Evolutionary conservation across 805 yeast species (phyloP).

Genomic region (Yarrowia bubula): DNA sequence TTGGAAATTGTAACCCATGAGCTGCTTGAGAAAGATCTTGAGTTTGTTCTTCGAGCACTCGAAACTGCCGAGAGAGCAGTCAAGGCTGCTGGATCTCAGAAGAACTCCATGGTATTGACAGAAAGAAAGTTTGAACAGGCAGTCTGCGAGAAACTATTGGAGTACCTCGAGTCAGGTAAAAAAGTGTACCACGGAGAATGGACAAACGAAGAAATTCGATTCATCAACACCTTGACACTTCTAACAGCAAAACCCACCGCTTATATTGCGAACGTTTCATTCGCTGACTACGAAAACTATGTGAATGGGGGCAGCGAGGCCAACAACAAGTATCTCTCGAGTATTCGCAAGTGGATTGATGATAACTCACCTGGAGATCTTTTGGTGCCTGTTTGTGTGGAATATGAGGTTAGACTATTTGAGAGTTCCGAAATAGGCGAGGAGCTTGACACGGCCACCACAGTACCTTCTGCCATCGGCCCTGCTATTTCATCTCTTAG

Average conservation of each 20-base stretch:
- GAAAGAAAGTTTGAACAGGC: slow-evolving; percentile 46
- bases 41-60: slow-evolving; percentile 56
- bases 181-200: slow-evolving; percentile 61
- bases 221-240: slow-evolving; percentile 68
- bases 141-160: slow-evolving; percentile 41
- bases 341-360: slow-evolving; percentile 63
- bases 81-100: slow-evolving; percentile 40
- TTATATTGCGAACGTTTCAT: slow-evolving; percentile 69
- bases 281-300: slow-evolving; percentile 55
- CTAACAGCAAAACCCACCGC: slow-evolving; percentile 89
- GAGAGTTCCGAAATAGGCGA: slow-evolving; percentile 44
- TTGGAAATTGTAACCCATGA: slow-evolving; percentile 63
- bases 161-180: slow-evolving; percentile 60
- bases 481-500: slow-evolving; percentile 65
- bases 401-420: slow-evolving; percentile 61
- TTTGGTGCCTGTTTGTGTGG: slow-evolving; percentile 69
- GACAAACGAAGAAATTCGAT: slow-evolving; percentile 61
- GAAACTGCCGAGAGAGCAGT: slow-evolving; percentile 51
- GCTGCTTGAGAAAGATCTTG: slow-evolving; percentile 63
- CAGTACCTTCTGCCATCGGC: slow-evolving; percentile 42
- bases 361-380: slow-evolving; percentile 65
- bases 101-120: slow-evolving; percentile 32
- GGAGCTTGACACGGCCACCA: slow-evolving; percentile 34
- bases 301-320: slow-evolving; percentile 36
- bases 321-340: slow-evolving; percentile 50